phyloP scores from a whole-genome alignment of 176 grass and related monocot species.

The Metroxylon sagu region DNA sequence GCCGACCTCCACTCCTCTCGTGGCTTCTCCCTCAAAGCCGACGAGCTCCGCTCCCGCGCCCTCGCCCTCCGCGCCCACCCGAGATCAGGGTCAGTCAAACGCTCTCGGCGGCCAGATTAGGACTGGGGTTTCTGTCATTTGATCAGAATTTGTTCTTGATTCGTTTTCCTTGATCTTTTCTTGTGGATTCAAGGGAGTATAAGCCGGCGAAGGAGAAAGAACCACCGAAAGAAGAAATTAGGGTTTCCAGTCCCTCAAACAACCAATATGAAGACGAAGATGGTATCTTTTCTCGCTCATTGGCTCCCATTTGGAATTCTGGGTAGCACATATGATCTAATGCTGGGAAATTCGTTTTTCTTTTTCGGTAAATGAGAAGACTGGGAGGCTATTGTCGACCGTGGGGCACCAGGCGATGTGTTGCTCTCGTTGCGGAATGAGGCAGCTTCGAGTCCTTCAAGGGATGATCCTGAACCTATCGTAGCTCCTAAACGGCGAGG shows the following conservation, averaged over 20 bases:
- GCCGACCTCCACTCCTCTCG: slow-evolving; percentile 55
- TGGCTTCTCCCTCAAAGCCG: slow-evolving; percentile 52
- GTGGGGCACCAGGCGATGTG: slow-evolving; percentile 22
- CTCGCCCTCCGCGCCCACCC: slow-evolving; percentile 34
- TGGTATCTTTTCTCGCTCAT: slow-evolving; percentile 27
- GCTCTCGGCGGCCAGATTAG: no score
- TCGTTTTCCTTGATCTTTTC: neutral
- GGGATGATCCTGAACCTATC: slow-evolving; percentile 26
- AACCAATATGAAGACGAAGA: slow-evolving; percentile 37
- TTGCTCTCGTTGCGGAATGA: slow-evolving; percentile 28
- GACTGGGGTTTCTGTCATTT: no score
- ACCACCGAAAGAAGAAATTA: slow-evolving; percentile 24
- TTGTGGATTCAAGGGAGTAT: slow-evolving; percentile 27
- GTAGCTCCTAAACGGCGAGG: slow-evolving; percentile 65
- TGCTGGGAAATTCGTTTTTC: no score
- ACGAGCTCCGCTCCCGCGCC: slow-evolving; percentile 61
- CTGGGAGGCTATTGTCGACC: slow-evolving; percentile 74
- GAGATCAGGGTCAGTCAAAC: slow-evolving; percentile 28
- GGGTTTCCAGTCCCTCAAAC: slow-evolving; percentile 6
- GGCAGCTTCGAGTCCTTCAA: slow-evolving; percentile 22
- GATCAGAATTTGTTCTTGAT: slow-evolving; percentile 5
- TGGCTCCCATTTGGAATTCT: neutral
- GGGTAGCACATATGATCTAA: no score
- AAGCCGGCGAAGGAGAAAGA: slow-evolving; percentile 4
- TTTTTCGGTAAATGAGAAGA: slow-evolving; percentile 32